A percentile compares a stretch with the other conserved stretches of the same genome.
Evolutionary conservation across 352 stramenopile species (phyloP).

Genomic region (Phytophthora quininea): DNA sequence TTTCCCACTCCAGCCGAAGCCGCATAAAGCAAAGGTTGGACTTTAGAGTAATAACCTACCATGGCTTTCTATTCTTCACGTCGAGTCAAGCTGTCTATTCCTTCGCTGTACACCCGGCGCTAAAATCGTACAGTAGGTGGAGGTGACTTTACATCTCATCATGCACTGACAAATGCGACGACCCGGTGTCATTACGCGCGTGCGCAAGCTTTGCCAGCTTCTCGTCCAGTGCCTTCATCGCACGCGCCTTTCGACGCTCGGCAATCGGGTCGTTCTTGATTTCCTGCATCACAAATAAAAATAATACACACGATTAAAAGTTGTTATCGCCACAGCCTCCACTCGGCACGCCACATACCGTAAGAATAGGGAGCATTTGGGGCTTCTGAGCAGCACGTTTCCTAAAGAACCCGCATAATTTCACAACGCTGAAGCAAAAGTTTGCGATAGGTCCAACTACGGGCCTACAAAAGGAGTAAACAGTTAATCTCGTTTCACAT

Average conservation of each 20-base stretch:
- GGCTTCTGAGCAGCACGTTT: slow-evolving; percentile 64
- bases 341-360: slow-evolving; percentile 28
- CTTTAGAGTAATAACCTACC: slow-evolving; percentile 1
- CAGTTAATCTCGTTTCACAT: too few species aligned
- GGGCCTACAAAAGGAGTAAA: slow-evolving; percentile 32
- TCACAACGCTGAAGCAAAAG: slow-evolving; percentile 86
- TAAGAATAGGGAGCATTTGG: slow-evolving; percentile 68
- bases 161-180: slow-evolving; percentile 37
- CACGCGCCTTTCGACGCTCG: slow-evolving; percentile 87
- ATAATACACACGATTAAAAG: too few species aligned
- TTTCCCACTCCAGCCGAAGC: slow-evolving; percentile 84
- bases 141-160: slow-evolving; percentile 20
- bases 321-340: too few species aligned
- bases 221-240: slow-evolving; percentile 89
- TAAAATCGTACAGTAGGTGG: background rate
- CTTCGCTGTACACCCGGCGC: slow-evolving; percentile 1
- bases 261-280: slow-evolving; percentile 77
- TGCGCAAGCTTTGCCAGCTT: slow-evolving; percentile 86
- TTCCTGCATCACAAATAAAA: slow-evolving; percentile 28
- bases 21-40: slow-evolving; percentile 46
- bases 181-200: slow-evolving; percentile 31
- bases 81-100: slow-evolving; percentile 6
- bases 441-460: slow-evolving; percentile 69
- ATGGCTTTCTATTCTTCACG: slow-evolving; percentile 22
- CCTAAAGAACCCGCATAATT: slow-evolving; percentile 88